phyloP scores from a whole-genome alignment of 2,329 filamentous ascomycete genomes.

The Polychaeton citri region DNA sequence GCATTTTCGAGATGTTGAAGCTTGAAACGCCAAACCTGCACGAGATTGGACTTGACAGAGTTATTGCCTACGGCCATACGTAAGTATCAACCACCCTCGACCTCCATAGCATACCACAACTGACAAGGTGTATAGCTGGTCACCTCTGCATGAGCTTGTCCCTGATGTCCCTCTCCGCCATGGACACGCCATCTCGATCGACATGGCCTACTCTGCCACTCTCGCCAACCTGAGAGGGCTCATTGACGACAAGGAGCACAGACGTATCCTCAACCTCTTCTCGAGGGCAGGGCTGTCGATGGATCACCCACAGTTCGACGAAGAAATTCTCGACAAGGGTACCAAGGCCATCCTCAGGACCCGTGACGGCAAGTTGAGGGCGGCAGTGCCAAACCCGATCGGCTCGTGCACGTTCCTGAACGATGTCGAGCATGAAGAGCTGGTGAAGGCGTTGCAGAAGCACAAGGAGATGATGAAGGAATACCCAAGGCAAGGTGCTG shows the following conservation, averaged over 20 bases:
- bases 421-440: constrained; percentile 48
- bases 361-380: constrained; percentile 52
- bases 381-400: constrained; percentile 55
- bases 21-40: constrained; percentile 61
- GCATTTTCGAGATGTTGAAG: constrained; percentile 60
- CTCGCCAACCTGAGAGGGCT: constrained; percentile 51
- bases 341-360: constrained; percentile 60
- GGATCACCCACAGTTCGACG: constrained; percentile 56
- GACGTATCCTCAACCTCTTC: constrained; percentile 51
- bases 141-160: constrained; percentile 56
- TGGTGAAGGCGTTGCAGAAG: constrained; percentile 44
- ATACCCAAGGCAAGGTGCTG: constrained; percentile 51
- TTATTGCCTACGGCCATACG: constrained; percentile 64
- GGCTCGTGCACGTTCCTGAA: constrained; percentile 57
- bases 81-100: constrained; percentile 20
- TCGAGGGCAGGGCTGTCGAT: constrained; percentile 58
- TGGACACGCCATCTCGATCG: constrained; percentile 61
- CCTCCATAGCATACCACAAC: neutral
- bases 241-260: constrained; percentile 47
- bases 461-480: constrained; percentile 53
- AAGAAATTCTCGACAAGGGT: constrained; percentile 49
- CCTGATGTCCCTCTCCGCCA: constrained; percentile 56
- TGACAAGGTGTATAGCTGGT: constrained; percentile 39
- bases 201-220: constrained; percentile 64
- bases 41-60: constrained; percentile 57